phyloP scores from a whole-genome alignment of 2,329 filamentous ascomycete genomes.

The Capronia epimyces region DNA sequence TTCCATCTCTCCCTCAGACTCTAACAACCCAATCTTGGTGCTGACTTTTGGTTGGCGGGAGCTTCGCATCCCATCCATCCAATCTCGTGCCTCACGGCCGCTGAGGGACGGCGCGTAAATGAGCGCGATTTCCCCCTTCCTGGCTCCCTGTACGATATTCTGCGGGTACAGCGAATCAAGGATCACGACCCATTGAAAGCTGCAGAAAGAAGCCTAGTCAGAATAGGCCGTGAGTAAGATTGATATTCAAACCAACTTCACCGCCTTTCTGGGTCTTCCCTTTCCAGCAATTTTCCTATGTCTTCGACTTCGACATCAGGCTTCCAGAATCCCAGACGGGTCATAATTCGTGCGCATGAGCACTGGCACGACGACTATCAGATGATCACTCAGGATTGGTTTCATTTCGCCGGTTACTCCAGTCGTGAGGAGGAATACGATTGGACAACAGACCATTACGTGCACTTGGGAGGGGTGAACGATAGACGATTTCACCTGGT shows the following conservation, averaged over 20 bases:
- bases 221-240: background rate
- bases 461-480: slow-evolving; percentile 1
- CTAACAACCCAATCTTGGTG: no score
- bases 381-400: background rate
- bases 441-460: slow-evolving; percentile 1
- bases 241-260: background rate
- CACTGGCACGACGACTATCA: background rate
- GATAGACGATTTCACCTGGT: background rate
- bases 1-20: no score
- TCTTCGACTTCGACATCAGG: background rate
- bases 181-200: no score
- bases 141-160: no score
- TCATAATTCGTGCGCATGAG: slow-evolving; percentile 1
- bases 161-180: no score
- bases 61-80: no score
- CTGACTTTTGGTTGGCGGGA: no score
- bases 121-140: no score
- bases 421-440: background rate
- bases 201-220: background rate
- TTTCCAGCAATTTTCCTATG: background rate
- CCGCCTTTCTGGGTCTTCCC: background rate
- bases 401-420: slow-evolving; percentile 1
- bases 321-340: background rate
- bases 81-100: no score
- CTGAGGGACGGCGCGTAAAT: no score